These are phyloP conservation scores for Penicillium diatomitis DNA, from an alignment of 495 filamentous ascomycete species.

Conservation along the genomic window DNA sequence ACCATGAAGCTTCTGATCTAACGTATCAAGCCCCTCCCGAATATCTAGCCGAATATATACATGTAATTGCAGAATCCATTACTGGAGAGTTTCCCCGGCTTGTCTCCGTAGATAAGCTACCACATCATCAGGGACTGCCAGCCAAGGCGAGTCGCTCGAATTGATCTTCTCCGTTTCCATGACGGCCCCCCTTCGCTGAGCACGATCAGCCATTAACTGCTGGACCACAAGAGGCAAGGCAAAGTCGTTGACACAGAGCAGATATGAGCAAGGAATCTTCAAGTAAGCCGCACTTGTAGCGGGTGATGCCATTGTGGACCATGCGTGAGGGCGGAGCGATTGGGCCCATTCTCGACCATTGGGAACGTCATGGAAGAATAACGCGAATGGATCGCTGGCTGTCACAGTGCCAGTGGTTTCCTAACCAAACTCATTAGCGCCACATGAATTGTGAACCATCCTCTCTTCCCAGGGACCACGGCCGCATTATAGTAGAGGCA, in stretches of 20 bases:
- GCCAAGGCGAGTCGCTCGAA: constrained; percentile 26
- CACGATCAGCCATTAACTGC: constrained; percentile 30
- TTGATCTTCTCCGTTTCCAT: constrained; percentile 24
- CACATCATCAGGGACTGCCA: constrained; percentile 18
- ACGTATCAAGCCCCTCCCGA: too few relatives aligned
- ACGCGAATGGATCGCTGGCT: constrained; percentile 16
- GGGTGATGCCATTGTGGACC: constrained; percentile 23
- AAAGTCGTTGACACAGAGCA: constrained; percentile 28
- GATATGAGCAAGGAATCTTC: constrained; percentile 21
- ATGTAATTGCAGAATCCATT: too few relatives aligned
- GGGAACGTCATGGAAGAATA: constrained; percentile 33
- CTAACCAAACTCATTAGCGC: constrained; percentile 4
- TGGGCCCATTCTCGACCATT: constrained; percentile 23
- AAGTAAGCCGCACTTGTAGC: constrained; percentile 23
- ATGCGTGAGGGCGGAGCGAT: constrained; percentile 24
- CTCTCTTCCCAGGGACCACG: too few relatives aligned
- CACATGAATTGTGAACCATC: too few relatives aligned
- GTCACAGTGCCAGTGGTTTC: constrained; percentile 20
- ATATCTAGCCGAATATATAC: too few relatives aligned
- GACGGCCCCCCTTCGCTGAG: constrained; percentile 15
- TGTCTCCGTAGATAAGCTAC: constrained; percentile 15
- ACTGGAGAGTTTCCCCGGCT: constrained; percentile 4
- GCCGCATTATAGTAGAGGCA: too few relatives aligned
- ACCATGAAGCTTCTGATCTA: too few relatives aligned
- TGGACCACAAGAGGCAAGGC: constrained; percentile 29